Evolutionary conservation across 2,329 filamentous ascomycete genomes (phyloP).

Genomic region (Aspergillus proliferans): DNA sequence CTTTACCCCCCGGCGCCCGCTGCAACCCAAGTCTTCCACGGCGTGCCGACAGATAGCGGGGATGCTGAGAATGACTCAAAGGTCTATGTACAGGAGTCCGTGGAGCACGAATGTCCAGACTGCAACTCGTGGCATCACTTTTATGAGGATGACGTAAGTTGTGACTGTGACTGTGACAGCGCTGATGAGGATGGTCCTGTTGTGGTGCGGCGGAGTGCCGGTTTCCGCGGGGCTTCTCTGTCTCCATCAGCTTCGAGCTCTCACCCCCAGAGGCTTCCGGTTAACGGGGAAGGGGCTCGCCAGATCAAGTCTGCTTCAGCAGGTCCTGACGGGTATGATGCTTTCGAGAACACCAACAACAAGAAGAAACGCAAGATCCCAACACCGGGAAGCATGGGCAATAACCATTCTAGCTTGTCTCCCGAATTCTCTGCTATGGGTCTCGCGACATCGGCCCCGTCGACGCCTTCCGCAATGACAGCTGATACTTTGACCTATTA

Average conservation of each 20-base stretch:
- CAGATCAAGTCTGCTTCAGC: constrained; percentile 56
- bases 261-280: constrained; percentile 20
- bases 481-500: constrained; percentile 51
- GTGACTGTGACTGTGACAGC: constrained; percentile 45
- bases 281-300: constrained; percentile 19
- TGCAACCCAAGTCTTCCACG: constrained; percentile 69
- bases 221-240: constrained; percentile 32
- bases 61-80: constrained; percentile 46
- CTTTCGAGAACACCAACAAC: constrained; percentile 97
- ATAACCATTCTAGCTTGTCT: constrained; percentile 54
- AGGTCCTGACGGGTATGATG: constrained; percentile 86
- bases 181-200: constrained; percentile 54
- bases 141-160: constrained; percentile 51
- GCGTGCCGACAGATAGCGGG: constrained; percentile 55
- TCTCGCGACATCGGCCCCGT: constrained; percentile 43
- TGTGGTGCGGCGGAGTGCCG: constrained; percentile 37
- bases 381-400: constrained; percentile 66
- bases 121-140: constrained; percentile 36
- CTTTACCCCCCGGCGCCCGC: constrained; percentile 70
- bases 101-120: constrained; percentile 32
- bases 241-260: constrained; percentile 25
- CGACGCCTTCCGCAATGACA: constrained; percentile 36
- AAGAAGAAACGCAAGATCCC: constrained; percentile 99
- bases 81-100: constrained; percentile 42
- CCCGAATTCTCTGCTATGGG: constrained; percentile 61